phyloP scores from a whole-genome alignment of 2,329 filamentous ascomycete species.

The Sphaerulina populicola region DNA sequence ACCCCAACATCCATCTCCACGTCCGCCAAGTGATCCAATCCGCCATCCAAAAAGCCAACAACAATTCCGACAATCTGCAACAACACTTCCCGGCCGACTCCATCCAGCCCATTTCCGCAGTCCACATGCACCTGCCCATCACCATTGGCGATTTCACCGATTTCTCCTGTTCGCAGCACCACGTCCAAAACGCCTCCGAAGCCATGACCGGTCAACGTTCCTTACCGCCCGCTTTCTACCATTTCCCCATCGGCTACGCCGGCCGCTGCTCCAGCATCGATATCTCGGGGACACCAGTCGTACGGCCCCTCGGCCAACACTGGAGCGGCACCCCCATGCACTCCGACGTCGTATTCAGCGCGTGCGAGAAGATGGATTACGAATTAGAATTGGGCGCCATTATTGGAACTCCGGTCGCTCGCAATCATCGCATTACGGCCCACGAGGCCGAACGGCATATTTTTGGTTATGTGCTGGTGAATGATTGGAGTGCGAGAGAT shows the following conservation, averaged over 20 bases:
- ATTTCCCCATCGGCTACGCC: constrained; percentile 47
- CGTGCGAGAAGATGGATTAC: constrained; percentile 39
- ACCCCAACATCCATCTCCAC: constrained; percentile 27
- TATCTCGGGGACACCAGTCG: constrained; percentile 42
- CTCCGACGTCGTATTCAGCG: constrained; percentile 43
- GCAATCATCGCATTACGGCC: constrained; percentile 34
- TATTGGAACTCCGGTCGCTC: constrained; percentile 35
- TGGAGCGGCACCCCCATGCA: constrained; percentile 36
- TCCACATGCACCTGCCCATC: constrained; percentile 49
- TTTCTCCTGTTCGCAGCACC: constrained; percentile 47
- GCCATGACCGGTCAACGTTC: constrained; percentile 35
- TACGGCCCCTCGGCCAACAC: constrained; percentile 43
- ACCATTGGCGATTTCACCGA: constrained; percentile 50
- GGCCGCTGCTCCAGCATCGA: constrained; percentile 49
- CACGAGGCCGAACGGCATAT: constrained; percentile 46
- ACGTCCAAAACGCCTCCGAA: constrained; percentile 44
- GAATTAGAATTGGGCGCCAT: constrained; percentile 43
- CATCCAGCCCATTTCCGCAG: constrained; percentile 34
- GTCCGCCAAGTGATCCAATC: constrained; percentile 37
- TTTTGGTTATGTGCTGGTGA: constrained; percentile 53
- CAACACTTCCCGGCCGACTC: constrained; percentile 23
- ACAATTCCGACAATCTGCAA: constrained; percentile 21
- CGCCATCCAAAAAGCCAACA: constrained; percentile 22
- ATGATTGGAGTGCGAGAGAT: constrained; percentile 56
- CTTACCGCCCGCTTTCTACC: constrained; percentile 41